Evolutionary conservation across 371 early-diverging fungal genomes (phyloP).

Genomic region (Actinomortierella wolfii): DNA sequence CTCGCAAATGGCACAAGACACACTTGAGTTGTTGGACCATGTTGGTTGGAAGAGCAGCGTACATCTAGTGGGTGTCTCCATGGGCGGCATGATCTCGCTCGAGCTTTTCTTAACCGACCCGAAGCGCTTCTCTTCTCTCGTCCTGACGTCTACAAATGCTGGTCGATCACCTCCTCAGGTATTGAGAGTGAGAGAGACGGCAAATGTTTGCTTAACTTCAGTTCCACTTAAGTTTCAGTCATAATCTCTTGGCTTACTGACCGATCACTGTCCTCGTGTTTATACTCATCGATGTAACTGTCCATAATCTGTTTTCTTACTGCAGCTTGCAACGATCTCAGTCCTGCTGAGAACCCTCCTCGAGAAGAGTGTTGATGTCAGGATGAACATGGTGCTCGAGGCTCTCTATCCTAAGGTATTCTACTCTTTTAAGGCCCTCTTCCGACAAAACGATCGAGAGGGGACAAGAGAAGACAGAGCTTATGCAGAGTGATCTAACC

Average conservation of each 20-base stretch:
- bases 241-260: too few relatives aligned
- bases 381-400: slow-evolving; percentile 29
- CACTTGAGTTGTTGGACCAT: slow-evolving; percentile 64
- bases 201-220: too few relatives aligned
- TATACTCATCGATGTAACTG: too few relatives aligned
- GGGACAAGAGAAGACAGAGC: too few relatives aligned
- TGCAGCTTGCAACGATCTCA: slow-evolving; percentile 33
- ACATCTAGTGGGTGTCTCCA: slow-evolving; percentile 72
- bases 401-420: slow-evolving; percentile 38
- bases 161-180: slow-evolving; percentile 39
- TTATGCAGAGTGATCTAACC: too few relatives aligned
- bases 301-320: too few relatives aligned
- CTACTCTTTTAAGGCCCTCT: too few relatives aligned
- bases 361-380: slow-evolving; percentile 15
- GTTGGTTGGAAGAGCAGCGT: slow-evolving; percentile 68
- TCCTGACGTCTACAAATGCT: slow-evolving; percentile 41
- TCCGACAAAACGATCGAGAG: too few relatives aligned
- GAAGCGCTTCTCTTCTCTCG: slow-evolving; percentile 27
- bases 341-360: slow-evolving; percentile 28
- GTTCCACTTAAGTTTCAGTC: too few relatives aligned
- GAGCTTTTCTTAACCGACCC: slow-evolving; percentile 50
- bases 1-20: slow-evolving; percentile 78
- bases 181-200: too few relatives aligned
- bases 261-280: too few relatives aligned
- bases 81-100: slow-evolving; percentile 73